Evolutionary conservation across 169 alveolate genomes (phyloP).

Genomic region (Cryptosporidium tyzzeri): DNA sequence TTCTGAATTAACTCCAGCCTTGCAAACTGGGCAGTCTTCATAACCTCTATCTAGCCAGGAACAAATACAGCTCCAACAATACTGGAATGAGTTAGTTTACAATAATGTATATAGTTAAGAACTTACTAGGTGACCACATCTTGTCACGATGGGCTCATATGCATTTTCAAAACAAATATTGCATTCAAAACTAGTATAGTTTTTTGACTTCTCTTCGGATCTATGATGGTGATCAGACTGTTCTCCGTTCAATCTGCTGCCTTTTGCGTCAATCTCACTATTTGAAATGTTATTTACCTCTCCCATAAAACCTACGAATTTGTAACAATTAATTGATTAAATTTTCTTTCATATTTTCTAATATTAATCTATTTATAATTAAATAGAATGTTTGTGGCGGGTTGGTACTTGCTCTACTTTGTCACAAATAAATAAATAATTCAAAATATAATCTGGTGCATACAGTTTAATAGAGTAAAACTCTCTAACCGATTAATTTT

Average conservation of each 20-base stretch:
- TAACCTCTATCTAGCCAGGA: constrained; percentile 92
- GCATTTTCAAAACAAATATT: constrained; percentile 96
- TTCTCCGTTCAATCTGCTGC: not conserved
- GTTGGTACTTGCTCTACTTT: not conserved
- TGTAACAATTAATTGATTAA: not conserved
- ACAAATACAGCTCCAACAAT: constrained; percentile 94
- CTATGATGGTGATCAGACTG: not conserved
- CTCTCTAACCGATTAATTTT: not conserved
- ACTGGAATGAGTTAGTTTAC: constrained; percentile 14
- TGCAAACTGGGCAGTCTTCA: constrained; percentile 94
- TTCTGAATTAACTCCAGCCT: constrained; percentile 92
- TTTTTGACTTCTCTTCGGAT: constrained; percentile 42
- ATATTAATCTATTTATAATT: not conserved
- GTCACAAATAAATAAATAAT: not conserved
- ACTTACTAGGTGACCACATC: constrained; percentile 95
- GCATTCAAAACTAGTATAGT: constrained; percentile 91
- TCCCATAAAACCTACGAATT: constrained; percentile 5
- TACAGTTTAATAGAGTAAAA: no score
- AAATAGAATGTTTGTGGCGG: not conserved
- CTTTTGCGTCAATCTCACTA: not conserved
- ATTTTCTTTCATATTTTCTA: constrained; percentile 16
- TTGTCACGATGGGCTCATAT: constrained; percentile 96
- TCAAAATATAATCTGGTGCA: not conserved
- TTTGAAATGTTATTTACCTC: not conserved
- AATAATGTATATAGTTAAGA: constrained; percentile 51